These are phyloP conservation scores for Wickerhamiella occidentalis DNA, from an alignment of 805 yeast genomes.

Conservation along the genomic window DNA sequence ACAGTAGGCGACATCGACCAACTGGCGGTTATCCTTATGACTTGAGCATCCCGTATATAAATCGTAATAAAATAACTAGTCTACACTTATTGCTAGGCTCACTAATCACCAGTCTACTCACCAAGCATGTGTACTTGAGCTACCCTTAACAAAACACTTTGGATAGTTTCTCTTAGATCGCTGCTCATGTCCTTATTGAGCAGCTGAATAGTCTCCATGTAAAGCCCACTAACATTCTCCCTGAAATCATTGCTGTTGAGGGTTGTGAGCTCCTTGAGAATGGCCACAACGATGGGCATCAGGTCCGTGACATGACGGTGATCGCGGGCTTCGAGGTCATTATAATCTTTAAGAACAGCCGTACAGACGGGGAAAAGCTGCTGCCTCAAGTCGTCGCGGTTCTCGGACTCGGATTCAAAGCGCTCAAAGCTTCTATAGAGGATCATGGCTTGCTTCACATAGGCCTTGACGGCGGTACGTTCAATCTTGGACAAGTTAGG, in stretches of 20 bases:
- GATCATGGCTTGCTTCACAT: conserved; percentile 66
- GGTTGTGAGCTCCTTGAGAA: conserved; percentile 68
- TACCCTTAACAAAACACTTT: conserved; percentile 31
- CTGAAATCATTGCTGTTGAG: conserved; percentile 62
- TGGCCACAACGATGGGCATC: conserved; percentile 86
- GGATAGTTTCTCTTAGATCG: conserved; percentile 28
- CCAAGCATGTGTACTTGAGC: conserved; percentile 32
- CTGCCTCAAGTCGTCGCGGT: conserved; percentile 40
- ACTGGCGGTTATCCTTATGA: no score
- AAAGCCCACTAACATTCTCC: conserved; percentile 16
- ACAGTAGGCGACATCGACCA: no score
- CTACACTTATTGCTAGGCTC: no score
- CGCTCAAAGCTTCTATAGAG: conserved; percentile 53
- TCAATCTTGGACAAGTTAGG: conserved; percentile 91
- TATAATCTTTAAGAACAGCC: conserved; percentile 56
- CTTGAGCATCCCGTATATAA: no score
- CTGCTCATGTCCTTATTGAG: conserved; percentile 29
- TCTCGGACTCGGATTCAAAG: conserved; percentile 35
- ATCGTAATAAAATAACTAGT: not conserved
- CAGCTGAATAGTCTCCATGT: conserved; percentile 22
- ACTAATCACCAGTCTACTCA: not conserved
- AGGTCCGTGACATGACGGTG: conserved; percentile 70
- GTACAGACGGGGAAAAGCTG: conserved; percentile 57
- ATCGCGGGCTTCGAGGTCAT: conserved; percentile 54
- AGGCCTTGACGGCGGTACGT: conserved; percentile 77